Conservation (phyloP, 345 rosid species). For the Dipteronia sinensis region DNA sequence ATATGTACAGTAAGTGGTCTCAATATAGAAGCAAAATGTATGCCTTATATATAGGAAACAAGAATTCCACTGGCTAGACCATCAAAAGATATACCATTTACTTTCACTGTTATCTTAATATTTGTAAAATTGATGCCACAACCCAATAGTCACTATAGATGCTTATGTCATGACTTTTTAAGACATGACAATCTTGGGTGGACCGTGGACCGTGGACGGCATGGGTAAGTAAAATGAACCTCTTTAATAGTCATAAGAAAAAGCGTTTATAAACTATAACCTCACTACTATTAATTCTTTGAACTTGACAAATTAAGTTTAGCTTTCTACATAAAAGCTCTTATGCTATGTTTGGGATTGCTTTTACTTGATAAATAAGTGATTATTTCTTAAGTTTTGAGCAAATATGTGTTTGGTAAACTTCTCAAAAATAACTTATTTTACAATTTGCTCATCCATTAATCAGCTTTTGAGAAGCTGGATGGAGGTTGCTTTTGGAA, state of each 20-base stretch:
- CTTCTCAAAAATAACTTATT: too few species aligned
- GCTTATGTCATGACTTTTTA: neutral
- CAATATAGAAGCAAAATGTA: neutral
- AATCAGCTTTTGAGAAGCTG: too few species aligned
- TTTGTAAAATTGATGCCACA: neutral
- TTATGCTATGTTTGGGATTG: too few species aligned
- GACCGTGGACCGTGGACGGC: too few species aligned
- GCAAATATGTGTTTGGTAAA: too few species aligned
- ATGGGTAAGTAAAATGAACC: constrained; percentile 2
- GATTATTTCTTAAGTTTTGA: too few species aligned
- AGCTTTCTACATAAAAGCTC: constrained; percentile 25
- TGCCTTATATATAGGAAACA: too few species aligned
- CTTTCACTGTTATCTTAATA: neutral
- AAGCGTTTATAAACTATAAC: neutral
- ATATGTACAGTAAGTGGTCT: neutral
- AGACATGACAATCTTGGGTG: neutral
- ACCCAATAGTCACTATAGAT: neutral
- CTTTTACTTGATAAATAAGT: too few species aligned
- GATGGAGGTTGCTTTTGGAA: too few species aligned
- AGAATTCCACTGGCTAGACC: too few species aligned
- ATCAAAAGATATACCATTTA: neutral
- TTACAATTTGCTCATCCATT: too few species aligned
- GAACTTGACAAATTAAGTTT: neutral
- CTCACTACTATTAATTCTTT: neutral
- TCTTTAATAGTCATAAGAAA: neutral